Base-by-base conservation (phyloP, 306 rosid species). In the Trifolium subterraneum region DNA sequence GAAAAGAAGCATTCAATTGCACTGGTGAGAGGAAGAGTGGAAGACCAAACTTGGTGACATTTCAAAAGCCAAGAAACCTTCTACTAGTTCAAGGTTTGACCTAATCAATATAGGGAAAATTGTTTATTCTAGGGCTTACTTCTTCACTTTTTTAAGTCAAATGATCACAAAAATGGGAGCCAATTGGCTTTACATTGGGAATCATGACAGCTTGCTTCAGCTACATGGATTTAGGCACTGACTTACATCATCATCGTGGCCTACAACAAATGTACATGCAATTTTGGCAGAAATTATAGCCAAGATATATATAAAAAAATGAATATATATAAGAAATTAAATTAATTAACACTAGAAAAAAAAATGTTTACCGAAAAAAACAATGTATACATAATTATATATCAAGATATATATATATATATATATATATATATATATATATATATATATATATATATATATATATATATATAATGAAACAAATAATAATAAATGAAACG, bases 161-260 rank as follows among this genome's bases (percentile, higher is more conserved):
- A 82, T 71, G 75, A 78, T 72, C 81, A 80, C 61, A 60, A 68
- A 48, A 27, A 67, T 12, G 78, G 68, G 75, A 73, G 61, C 76
- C 86, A 82, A 47, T 86, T 79, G 90, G 80, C 74, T 77, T 89
- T 56, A 65, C 74, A 74, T 42, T 47, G 3, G 76, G 88, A 72
- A 72, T 64, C 88, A 82, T 75, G 89, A 81, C 82, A 84, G 80
- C 86, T 75, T n/a, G 6, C 59, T 29, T 31, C 35, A 20, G 16
- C 69, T 64, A 44, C 80, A 72, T 36, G 71, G 67, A 77, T n/a
- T n/a, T 70, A 56, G 60, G 6, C 80, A 60, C 75, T 50, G 61
- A 62, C 64, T 64, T 80, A 31, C 74, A 74, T 85, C 86, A 78
- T 36, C 80, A 72, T 38, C 82, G 61, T 48, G 83, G 19, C 86